Evolutionary conservation across 176 grass and related monocot genomes (phyloP).

Genomic region (barley (Hordeum vulgare)): MorexV3_pseudomolecules_assembly NC_058518.1:431412721-431413220

Average conservation of each 20-base stretch:
- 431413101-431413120: constrained; percentile 55
- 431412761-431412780: not conserved
- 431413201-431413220: constrained; percentile 52
- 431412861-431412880: constrained; percentile 63
- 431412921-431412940: constrained; percentile 6
- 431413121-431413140: constrained; percentile 78
- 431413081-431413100: constrained; percentile 43
- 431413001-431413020: not conserved
- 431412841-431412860: constrained; percentile 44
- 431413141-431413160: constrained; percentile 74
- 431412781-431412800: not conserved
- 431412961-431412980: not conserved
- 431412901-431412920: constrained; percentile 67
- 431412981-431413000: not conserved
- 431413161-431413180: constrained; percentile 78
- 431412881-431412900: constrained; percentile 77
- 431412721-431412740: not conserved
- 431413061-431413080: not conserved
- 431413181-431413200: constrained; percentile 85
- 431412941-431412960: not conserved
- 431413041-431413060: not conserved
- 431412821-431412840: not conserved
- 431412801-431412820: not conserved
- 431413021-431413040: not conserved
- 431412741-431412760: not conserved